A percentile compares a stretch with the other conserved stretches of the same genome.
phyloP scores from a whole-genome alignment of 164 flowering plant species.

The Vitis cinerea region DNA sequence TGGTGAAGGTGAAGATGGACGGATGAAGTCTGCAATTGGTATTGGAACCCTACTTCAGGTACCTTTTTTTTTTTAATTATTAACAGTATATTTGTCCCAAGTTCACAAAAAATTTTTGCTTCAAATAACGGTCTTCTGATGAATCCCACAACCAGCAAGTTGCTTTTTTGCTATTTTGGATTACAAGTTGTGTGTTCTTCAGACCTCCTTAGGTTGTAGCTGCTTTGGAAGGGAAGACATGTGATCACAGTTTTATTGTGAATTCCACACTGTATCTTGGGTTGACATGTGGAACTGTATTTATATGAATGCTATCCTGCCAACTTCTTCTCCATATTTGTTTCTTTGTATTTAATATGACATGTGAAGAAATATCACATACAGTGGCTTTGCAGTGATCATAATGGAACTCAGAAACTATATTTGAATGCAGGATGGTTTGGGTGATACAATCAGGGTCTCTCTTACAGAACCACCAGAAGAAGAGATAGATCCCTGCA shows the following conservation, averaged over 20 bases:
- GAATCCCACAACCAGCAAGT: background rate
- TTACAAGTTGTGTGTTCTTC: background rate
- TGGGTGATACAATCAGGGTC: conserved; percentile 95
- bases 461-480: conserved; percentile 98
- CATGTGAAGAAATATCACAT: background rate
- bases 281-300: background rate
- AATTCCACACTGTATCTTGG: background rate
- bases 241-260: background rate
- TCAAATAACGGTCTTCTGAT: background rate
- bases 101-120: too few species aligned
- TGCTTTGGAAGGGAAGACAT: background rate
- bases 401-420: background rate
- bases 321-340: background rate
- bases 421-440: conserved; percentile 70
- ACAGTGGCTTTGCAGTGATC: background rate
- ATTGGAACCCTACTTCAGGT: conserved; percentile 99
- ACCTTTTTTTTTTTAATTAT: background rate
- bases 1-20: conserved; percentile 99
- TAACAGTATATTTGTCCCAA: too few species aligned
- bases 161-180: background rate
- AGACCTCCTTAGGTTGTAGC: background rate
- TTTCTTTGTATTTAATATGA: background rate
- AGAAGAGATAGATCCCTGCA: conserved; percentile 94
- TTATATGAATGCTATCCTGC: background rate
- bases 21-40: conserved; percentile 99